Evolutionary conservation across 148 eudicot genomes (phyloP).

Genomic region (Camellia japonica): DNA sequence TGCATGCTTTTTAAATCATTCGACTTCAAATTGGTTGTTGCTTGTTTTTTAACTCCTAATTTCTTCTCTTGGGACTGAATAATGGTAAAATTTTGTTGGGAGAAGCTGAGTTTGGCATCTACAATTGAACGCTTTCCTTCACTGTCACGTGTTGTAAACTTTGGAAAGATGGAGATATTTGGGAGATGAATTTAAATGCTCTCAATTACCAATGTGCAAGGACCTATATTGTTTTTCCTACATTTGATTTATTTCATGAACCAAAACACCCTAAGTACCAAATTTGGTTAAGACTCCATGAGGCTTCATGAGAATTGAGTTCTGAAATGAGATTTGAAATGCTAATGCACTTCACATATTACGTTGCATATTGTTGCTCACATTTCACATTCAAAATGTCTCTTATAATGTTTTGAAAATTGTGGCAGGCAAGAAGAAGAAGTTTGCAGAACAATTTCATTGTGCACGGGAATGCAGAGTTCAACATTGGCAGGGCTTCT

Average conservation of each 20-base stretch:
- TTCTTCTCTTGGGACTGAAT: no score
- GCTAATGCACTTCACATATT: not conserved
- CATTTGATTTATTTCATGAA: not conserved
- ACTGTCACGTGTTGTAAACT: no score
- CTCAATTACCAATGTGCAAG: no score
- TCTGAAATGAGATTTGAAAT: not conserved
- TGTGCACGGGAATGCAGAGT: conserved; percentile 97
- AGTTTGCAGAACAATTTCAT: conserved; percentile 75
- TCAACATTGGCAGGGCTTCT: conserved; percentile 93
- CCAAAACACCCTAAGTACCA: not conserved
- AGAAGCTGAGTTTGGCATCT: no score
- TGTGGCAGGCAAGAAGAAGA: conserved; percentile 77
- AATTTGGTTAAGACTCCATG: not conserved
- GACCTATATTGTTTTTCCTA: not conserved
- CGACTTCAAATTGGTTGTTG: no score
- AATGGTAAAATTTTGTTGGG: no score
- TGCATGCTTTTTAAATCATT: no score
- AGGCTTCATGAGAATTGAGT: not conserved
- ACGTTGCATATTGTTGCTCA: not conserved
- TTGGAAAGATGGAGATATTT: no score
- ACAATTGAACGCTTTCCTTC: no score
- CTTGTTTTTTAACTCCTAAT: no score
- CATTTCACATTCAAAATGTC: not conserved
- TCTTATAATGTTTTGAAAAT: not conserved
- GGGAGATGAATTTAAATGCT: no score